Evolutionary conservation across 345 rosid species (phyloP).

Genomic region (Acer yangbiense): DNA sequence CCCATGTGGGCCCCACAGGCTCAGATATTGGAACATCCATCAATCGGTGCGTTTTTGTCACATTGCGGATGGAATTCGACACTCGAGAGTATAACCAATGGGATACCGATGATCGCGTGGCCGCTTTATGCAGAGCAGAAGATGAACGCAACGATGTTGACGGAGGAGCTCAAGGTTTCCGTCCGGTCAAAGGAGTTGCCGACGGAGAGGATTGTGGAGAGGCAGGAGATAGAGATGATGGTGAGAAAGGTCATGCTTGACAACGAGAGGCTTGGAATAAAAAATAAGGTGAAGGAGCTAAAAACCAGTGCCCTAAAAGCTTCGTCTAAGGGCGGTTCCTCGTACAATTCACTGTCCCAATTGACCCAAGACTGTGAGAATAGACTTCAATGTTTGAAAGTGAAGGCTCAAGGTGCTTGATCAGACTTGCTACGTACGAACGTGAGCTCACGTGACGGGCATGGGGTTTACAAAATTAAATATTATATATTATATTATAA

Average conservation of each 20-base stretch:
- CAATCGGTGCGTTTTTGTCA: slow-evolving; percentile 66
- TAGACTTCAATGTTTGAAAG: background rate
- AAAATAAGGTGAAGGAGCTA: slow-evolving; percentile 5
- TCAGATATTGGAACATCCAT: slow-evolving; percentile 56
- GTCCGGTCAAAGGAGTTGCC: background rate
- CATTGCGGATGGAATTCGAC: slow-evolving; percentile 82
- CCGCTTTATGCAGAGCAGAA: slow-evolving; percentile 73
- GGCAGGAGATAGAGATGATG: slow-evolving; percentile 26
- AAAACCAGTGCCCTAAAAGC: slow-evolving; percentile 2
- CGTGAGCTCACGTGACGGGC: no score
- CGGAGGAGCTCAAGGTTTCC: slow-evolving; percentile 20
- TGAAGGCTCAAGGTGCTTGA: slow-evolving; percentile 19
- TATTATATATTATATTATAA: no score
- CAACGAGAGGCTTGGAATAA: slow-evolving; percentile 8
- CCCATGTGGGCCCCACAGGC: slow-evolving; percentile 66
- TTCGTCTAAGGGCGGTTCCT: slow-evolving; percentile 1
- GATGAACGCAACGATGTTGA: slow-evolving; percentile 58
- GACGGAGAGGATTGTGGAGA: slow-evolving; percentile 16
- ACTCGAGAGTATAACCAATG: slow-evolving; percentile 56
- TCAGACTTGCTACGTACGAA: background rate
- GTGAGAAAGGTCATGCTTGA: background rate
- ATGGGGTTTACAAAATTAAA: no score
- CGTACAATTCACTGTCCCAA: slow-evolving; percentile 14
- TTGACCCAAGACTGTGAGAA: slow-evolving; percentile 5
- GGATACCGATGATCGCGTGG: slow-evolving; percentile 73